Conservation (phyloP, 2,329 filamentous ascomycete genomes). For the Exophiala phaeomuriformis region DNA sequence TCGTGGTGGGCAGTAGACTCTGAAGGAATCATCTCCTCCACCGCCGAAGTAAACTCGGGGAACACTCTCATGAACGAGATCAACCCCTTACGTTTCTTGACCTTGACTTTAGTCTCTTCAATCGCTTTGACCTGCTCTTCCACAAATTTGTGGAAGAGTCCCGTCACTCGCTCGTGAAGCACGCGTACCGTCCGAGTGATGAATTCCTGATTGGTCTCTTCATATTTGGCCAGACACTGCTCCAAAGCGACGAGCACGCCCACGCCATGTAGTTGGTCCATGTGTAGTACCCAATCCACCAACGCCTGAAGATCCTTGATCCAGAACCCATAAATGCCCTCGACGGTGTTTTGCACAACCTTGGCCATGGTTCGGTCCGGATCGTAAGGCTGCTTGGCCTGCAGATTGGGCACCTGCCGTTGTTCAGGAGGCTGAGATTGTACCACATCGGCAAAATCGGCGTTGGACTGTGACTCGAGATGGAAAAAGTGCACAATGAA, state of each 20-base stretch:
- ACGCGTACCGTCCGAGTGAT: constrained; percentile 72
- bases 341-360: constrained; percentile 78
- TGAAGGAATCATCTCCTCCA: constrained; percentile 73
- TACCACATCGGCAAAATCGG: constrained; percentile 78
- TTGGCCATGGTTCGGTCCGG: constrained; percentile 81
- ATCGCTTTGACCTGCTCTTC: constrained; percentile 93
- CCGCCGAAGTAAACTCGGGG: constrained; percentile 70
- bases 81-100: constrained; percentile 95
- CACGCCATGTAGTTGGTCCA: constrained; percentile 85
- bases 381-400: constrained; percentile 70
- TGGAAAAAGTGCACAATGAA: constrained; percentile 98
- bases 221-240: constrained; percentile 67
- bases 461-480: constrained; percentile 70
- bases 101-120: constrained; percentile 97
- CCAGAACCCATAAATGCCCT: constrained; percentile 77
- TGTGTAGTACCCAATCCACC: constrained; percentile 72
- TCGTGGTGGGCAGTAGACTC: constrained; percentile 46
- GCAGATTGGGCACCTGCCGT: constrained; percentile 65
- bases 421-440: constrained; percentile 57
- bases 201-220: constrained; percentile 90
- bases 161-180: constrained; percentile 65
- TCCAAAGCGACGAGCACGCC: constrained; percentile 77
- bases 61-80: constrained; percentile 94
- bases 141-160: constrained; percentile 77
- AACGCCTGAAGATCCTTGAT: constrained; percentile 68